Evolutionary conservation across 768 basidiomycete species (phyloP).

Genomic region (Dioszegia crocea): DNA sequence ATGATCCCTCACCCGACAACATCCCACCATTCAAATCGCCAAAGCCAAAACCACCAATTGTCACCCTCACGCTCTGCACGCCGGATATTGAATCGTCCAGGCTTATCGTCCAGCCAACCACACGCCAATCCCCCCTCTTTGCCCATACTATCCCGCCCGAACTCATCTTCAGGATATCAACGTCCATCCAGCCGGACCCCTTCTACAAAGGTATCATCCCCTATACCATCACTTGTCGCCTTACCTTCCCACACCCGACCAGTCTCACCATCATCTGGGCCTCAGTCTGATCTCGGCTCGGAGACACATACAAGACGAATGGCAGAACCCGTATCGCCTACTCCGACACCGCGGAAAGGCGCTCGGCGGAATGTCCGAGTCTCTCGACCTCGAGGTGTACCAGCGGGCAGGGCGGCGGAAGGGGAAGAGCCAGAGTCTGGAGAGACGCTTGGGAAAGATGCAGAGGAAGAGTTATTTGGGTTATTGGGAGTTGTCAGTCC

Average conservation of each 20-base stretch:
- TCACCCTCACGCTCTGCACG: background rate
- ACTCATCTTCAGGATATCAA: background rate
- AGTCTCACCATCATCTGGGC: no score
- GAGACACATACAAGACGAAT: background rate
- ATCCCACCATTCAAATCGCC: no score
- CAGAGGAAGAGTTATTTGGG: constrained; percentile 3
- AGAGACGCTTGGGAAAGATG: background rate
- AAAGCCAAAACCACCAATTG: background rate
- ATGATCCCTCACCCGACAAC: no score
- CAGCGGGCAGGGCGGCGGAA: background rate
- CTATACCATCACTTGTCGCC: no score
- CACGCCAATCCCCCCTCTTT: background rate
- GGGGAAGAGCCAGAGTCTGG: background rate
- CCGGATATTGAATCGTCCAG: background rate
- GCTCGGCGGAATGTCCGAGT: background rate
- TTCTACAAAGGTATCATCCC: background rate
- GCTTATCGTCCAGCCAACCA: background rate
- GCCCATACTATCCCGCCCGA: constrained; percentile 1
- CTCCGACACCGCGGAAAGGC: background rate
- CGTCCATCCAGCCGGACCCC: background rate
- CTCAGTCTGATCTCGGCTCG: background rate
- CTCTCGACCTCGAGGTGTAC: background rate
- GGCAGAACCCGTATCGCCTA: constrained; percentile 2
- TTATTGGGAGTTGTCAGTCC: constrained; percentile 4
- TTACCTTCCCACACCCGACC: no score